phyloP scores from a whole-genome alignment of 2,329 filamentous ascomycete species.

The Trichocomaceae sp. region DNA sequence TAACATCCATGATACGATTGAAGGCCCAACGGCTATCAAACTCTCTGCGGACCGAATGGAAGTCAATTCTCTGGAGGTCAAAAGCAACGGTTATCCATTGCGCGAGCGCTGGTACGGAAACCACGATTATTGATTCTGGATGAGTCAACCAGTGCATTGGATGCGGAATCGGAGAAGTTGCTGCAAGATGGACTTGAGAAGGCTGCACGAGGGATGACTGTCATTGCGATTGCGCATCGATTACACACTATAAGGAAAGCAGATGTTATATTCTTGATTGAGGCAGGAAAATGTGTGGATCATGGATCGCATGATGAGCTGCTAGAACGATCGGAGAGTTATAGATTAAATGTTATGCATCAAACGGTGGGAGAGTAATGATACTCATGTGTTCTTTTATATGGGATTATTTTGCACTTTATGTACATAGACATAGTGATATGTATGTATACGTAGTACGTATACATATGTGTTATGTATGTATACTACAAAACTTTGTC shows the following conservation, averaged over 20 bases:
- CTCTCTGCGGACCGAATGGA: constrained; percentile 51
- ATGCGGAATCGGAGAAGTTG: constrained; percentile 47
- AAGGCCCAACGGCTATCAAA: constrained; percentile 58
- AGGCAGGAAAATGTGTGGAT: constrained; percentile 44
- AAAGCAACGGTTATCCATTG: constrained; percentile 53
- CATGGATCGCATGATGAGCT: constrained; percentile 46
- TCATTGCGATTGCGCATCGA: constrained; percentile 38
- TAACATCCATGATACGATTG: constrained; percentile 64
- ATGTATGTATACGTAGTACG: no score
- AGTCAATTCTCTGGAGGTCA: constrained; percentile 53
- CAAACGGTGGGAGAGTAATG: constrained; percentile 45
- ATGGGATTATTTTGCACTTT: no score
- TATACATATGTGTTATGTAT: no score
- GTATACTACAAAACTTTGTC: no score
- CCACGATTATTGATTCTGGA: constrained; percentile 54
- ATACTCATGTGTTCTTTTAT: no score
- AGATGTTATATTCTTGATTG: constrained; percentile 69
- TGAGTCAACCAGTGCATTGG: constrained; percentile 55
- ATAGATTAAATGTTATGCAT: constrained; percentile 45
- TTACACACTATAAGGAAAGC: constrained; percentile 47
- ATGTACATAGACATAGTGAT: no score
- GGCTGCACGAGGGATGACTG: constrained; percentile 27
- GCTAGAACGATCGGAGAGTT: constrained; percentile 43
- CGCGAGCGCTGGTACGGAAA: constrained; percentile 50
- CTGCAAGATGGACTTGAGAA: constrained; percentile 39